Percentiles rank a stretch among this genome's conserved stretches.
phyloP scores from a whole-genome alignment of 768 basidiomycete genomes.

The Tricholoma matsutake region DNA sequence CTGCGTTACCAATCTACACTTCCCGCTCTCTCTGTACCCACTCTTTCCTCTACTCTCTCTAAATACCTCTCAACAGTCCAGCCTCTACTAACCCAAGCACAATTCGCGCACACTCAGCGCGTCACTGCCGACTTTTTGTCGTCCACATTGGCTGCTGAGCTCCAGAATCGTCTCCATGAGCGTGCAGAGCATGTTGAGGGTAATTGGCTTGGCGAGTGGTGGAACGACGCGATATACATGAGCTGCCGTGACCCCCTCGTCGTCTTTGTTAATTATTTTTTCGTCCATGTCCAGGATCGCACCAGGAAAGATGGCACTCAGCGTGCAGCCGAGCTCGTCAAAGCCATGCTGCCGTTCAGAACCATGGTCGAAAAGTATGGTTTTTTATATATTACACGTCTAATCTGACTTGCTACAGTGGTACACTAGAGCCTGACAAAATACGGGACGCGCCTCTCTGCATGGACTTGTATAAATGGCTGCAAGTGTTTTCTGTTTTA shows the following conservation, averaged over 20 bases:
- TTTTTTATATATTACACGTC: too few relatives aligned
- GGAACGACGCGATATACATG: slow-evolving; percentile 93
- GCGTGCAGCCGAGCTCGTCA: slow-evolving; percentile 80
- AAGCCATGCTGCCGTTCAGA: slow-evolving; percentile 84
- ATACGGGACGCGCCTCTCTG: slow-evolving; percentile 73
- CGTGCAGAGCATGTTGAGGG: slow-evolving; percentile 60
- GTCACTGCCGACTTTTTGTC: slow-evolving; percentile 65
- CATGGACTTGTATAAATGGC: slow-evolving; percentile 92
- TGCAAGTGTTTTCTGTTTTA: slow-evolving; percentile 43
- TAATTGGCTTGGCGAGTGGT: slow-evolving; percentile 96
- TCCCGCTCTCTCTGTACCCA: slow-evolving; percentile 79
- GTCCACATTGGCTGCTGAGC: slow-evolving; percentile 62
- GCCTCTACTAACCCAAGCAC: slow-evolving; percentile 68
- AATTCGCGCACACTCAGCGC: slow-evolving; percentile 55
- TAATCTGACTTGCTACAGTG: slow-evolving; percentile 33
- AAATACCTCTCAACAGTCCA: slow-evolving; percentile 88
- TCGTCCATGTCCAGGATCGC: slow-evolving; percentile 75
- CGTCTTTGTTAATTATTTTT: slow-evolving; percentile 93
- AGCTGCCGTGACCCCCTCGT: slow-evolving; percentile 87
- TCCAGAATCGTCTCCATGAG: slow-evolving; percentile 76
- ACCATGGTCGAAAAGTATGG: slow-evolving; percentile 73
- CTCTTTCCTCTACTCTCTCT: slow-evolving; percentile 73
- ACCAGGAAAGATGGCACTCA: slow-evolving; percentile 51
- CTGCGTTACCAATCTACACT: slow-evolving; percentile 71
- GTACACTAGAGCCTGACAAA: slow-evolving; percentile 85